Base-by-base conservation (phyloP, 768 basidiomycete species). In the Leccinum pellstonianum region DNA sequence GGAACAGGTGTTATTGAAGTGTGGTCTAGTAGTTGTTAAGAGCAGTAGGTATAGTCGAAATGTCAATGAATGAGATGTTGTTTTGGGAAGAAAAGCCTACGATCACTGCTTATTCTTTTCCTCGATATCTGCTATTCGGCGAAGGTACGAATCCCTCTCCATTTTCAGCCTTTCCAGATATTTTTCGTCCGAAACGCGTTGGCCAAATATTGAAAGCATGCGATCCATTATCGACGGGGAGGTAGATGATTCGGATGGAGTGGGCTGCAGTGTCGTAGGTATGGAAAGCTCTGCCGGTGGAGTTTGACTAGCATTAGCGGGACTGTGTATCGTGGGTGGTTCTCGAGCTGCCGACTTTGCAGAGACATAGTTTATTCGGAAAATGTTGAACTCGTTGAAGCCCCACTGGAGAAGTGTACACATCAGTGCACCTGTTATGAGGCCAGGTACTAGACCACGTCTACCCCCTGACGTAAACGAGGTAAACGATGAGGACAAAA, bases 181-280 rank as follows among this genome's bases (percentile, higher is more conserved):
- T 61, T 89, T 87, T 52, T 93, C 87, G 62, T 94, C 86, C 6
- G 90, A 80, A 4, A 94, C 67, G 54, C 76, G 79, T 35, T 75
- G 76, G 27, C 68, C 69, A 27, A 73, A 64, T 15, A 62, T 21
- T 2, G 69, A 67, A 37, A 75, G 60, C 43, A 86, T 60, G 10
- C 77, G 76, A 51, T 83, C 76, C 19, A 70, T 66, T 15, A 76
- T 59, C 15, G 72, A 69, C 23, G 5, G 47, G 9, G 49, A 43
- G 12, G 49, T 2, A 35, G 57, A 27, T 8, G 49, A 33, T 50
- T 58, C 55, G 14, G 25, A 54, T 14, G 52, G 27, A 33, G 43
- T 49, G 7, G 80, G 62, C 57, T 62, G 52, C 25, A 58, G 57
- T 17, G 63, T 55, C 29, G 41, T 27, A 25, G 61, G n/a, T 31